Conservation (phyloP, 78 protist genomes). For the Dictyostelium purpureum region DNA sequence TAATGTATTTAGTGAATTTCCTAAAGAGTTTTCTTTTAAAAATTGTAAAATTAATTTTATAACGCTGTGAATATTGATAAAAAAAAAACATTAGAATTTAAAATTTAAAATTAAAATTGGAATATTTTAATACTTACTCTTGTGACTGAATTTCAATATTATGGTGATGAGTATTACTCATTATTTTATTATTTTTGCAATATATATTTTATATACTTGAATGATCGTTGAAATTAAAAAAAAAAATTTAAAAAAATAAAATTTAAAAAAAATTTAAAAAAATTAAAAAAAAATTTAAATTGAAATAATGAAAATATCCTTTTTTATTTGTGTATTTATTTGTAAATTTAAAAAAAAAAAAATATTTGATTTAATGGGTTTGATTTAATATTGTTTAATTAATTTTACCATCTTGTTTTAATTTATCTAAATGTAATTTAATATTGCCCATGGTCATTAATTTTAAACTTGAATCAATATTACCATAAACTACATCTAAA, state of each 20-base stretch:
- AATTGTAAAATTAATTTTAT: slow-evolving; percentile 57
- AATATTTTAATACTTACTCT: not conserved
- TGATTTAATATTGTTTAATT: not conserved
- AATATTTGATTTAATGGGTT: too few species aligned
- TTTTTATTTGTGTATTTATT: too few species aligned
- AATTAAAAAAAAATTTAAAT: too few species aligned
- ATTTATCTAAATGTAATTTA: slow-evolving; percentile 32
- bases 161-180: not conserved
- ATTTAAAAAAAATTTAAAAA: too few species aligned
- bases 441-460: slow-evolving; percentile 43
- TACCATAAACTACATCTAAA: slow-evolving; percentile 8
- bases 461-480: slow-evolving; percentile 37
- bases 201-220: too few species aligned
- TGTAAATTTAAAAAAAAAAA: too few species aligned
- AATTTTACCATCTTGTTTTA: slow-evolving; percentile 34
- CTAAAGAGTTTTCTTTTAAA: slow-evolving; percentile 50
- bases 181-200: not conserved
- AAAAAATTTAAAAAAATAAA: too few species aligned
- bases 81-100: not conserved
- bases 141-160: slow-evolving; percentile 40
- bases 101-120: not conserved
- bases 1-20: not conserved
- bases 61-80: not conserved
- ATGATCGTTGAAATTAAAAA: too few species aligned
- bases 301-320: too few species aligned